These are phyloP conservation scores for Colletotrichum aenigma DNA, from an alignment of 2,329 filamentous ascomycete genomes.

Conservation along the genomic window DNA sequence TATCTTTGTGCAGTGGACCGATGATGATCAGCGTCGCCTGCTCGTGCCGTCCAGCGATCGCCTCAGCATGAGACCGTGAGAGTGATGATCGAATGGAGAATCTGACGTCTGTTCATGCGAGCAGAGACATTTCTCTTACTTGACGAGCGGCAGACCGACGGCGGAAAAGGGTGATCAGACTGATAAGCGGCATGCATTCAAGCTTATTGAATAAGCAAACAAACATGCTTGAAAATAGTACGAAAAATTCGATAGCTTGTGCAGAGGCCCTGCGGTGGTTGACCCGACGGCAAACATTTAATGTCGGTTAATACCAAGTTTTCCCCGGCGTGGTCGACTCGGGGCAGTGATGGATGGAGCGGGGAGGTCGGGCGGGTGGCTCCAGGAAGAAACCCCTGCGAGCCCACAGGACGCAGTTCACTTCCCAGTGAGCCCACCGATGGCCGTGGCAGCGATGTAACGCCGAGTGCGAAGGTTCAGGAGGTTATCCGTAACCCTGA, in stretches of 20 bases:
- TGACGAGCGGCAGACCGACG: not conserved
- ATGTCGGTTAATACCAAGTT: slow-evolving; percentile 4
- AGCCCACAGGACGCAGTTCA: not conserved
- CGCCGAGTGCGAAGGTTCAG: not conserved
- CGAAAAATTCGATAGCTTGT: not conserved
- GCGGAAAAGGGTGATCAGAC: not conserved
- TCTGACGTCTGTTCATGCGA: not conserved
- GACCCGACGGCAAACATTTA: not conserved
- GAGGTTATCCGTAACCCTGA: not conserved
- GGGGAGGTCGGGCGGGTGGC: not conserved
- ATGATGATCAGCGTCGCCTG: not conserved
- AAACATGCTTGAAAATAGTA: not conserved
- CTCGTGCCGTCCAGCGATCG: not conserved
- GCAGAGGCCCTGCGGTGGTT: not conserved
- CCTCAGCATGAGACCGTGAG: not conserved
- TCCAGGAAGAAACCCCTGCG: not conserved
- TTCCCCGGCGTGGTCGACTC: not conserved
- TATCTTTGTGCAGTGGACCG: not conserved
- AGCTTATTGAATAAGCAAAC: not conserved
- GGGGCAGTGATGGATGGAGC: not conserved
- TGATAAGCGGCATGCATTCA: not conserved
- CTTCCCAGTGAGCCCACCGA: not conserved
- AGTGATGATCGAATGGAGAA: not conserved
- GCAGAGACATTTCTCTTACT: not conserved
- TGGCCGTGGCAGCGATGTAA: slow-evolving; percentile 10